Percentiles rank a stretch among this genome's conserved stretches.
These are phyloP conservation scores for Fusarium napiforme DNA, from an alignment of 2,329 filamentous ascomycete genomes.

Conservation along the genomic window DNA sequence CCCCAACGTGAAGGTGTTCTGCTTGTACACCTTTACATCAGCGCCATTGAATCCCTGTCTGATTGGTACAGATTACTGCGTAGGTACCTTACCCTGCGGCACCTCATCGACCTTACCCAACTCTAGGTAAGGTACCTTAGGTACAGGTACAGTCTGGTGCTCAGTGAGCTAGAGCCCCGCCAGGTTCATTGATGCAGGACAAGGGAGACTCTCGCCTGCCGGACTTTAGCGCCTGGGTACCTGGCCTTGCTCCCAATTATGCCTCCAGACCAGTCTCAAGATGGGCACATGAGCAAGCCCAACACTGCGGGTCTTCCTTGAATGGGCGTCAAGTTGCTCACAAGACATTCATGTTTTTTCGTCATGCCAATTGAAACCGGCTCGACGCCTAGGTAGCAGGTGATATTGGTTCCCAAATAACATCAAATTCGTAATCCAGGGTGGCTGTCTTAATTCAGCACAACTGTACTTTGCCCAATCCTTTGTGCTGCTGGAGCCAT, in stretches of 20 bases:
- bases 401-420: conserved; percentile 2
- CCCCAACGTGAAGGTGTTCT: neutral
- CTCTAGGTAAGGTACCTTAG: neutral
- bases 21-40: neutral
- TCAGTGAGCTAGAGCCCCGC: neutral
- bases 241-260: conserved; percentile 17
- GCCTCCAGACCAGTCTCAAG: conserved; percentile 51
- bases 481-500: neutral
- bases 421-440: neutral
- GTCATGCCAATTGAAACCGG: conserved; percentile 19
- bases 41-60: conserved; percentile 5
- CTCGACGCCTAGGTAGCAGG: neutral
- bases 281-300: conserved; percentile 61
- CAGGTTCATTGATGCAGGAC: conserved; percentile 1
- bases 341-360: conserved; percentile 30
- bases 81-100: conserved; percentile 17
- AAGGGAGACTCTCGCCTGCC: conserved; percentile 26
- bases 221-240: conserved; percentile 21
- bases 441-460: neutral
- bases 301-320: conserved; percentile 51
- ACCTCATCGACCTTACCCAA: neutral
- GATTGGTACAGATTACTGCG: neutral
- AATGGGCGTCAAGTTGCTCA: conserved; percentile 35
- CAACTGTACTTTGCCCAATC: neutral
- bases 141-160: neutral